Percentiles rank a stretch among this genome's conserved stretches.
phyloP scores from a whole-genome alignment of 2,329 filamentous ascomycete species.

The Trichoderma semiorbis region DNA sequence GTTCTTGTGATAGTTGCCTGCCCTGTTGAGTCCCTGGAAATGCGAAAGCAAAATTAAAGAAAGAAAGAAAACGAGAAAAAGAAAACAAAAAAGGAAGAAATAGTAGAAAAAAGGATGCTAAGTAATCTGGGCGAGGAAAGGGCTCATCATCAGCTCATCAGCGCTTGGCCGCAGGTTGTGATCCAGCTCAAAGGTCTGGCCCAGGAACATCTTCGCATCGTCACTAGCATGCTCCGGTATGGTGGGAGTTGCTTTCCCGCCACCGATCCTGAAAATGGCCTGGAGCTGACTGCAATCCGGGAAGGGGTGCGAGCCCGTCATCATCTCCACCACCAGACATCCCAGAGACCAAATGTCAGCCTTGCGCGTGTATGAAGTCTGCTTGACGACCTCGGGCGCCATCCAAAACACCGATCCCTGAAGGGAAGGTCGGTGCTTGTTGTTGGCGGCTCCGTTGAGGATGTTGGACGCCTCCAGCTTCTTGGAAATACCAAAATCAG shows the following conservation, averaged over 20 bases:
- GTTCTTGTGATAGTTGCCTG: constrained; percentile 19
- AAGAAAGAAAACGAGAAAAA: not conserved
- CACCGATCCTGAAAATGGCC: constrained; percentile 97
- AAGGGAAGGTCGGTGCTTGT: constrained; percentile 70
- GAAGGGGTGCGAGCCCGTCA: constrained; percentile 94
- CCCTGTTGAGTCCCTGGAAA: constrained; percentile 16
- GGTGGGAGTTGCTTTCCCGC: constrained; percentile 78
- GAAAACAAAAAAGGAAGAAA: not conserved
- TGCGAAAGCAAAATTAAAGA: not conserved
- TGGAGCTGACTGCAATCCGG: constrained; percentile 96
- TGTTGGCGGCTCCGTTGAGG: constrained; percentile 64
- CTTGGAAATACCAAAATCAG: constrained; percentile 98
- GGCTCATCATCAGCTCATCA: constrained; percentile 80
- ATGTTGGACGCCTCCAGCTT: constrained; percentile 91
- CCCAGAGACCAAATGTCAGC: constrained; percentile 98
- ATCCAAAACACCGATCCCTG: constrained; percentile 99
- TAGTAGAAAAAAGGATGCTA: constrained; percentile 16
- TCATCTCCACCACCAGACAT: constrained; percentile 98
- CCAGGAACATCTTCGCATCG: constrained; percentile 79
- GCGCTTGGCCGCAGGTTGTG: constrained; percentile 89
- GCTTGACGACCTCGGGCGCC: constrained; percentile 97
- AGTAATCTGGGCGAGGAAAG: constrained; percentile 73
- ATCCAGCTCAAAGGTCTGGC: constrained; percentile 91
- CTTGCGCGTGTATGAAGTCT: constrained; percentile 96
- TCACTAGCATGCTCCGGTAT: constrained; percentile 82